A percentile compares a stretch with the other conserved stretches of the same genome.
phyloP scores from a whole-genome alignment of 805 yeast genomes.

The Suhomyces vadensis region DNA sequence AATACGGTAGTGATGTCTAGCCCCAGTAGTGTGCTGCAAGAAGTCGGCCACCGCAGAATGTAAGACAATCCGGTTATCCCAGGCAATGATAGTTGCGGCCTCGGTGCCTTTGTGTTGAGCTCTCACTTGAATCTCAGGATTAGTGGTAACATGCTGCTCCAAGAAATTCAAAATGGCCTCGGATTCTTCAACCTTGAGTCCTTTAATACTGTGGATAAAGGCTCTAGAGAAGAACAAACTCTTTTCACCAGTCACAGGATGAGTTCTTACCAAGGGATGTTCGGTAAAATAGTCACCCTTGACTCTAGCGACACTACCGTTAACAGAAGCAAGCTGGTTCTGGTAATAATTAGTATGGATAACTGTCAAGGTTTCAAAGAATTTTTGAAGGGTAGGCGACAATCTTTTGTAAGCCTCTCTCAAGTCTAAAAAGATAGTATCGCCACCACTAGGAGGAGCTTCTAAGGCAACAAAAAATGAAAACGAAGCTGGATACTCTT shows the following conservation, averaged over 20 bases:
- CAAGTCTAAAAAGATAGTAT: conserved; percentile 26
- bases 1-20: conserved; percentile 28
- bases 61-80: conserved; percentile 27
- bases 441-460: conserved; percentile 31
- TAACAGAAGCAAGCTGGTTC: conserved; percentile 16
- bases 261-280: conserved; percentile 30
- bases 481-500: conserved; percentile 26
- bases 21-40: conserved; percentile 22
- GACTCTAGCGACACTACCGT: conserved; percentile 17
- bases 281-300: conserved; percentile 24
- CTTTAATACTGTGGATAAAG: conserved; percentile 25
- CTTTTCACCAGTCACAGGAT: conserved; percentile 30
- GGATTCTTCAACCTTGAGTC: conserved; percentile 24
- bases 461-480: conserved; percentile 27
- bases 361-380: conserved; percentile 24
- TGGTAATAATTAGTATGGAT: conserved; percentile 27
- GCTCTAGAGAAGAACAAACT: conserved; percentile 24
- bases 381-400: conserved; percentile 23
- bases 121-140: conserved; percentile 28
- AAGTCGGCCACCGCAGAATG: conserved; percentile 26
- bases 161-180: conserved; percentile 23
- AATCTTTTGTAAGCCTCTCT: conserved; percentile 28
- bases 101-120: conserved; percentile 26
- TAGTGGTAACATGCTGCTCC: conserved; percentile 21
- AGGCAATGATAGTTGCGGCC: conserved; percentile 23